Evolutionary conservation across 352 stramenopile genomes (phyloP), one percentile per base, ranked within the genome.

Genomic region (Phytophthora nicotianae): DNA sequence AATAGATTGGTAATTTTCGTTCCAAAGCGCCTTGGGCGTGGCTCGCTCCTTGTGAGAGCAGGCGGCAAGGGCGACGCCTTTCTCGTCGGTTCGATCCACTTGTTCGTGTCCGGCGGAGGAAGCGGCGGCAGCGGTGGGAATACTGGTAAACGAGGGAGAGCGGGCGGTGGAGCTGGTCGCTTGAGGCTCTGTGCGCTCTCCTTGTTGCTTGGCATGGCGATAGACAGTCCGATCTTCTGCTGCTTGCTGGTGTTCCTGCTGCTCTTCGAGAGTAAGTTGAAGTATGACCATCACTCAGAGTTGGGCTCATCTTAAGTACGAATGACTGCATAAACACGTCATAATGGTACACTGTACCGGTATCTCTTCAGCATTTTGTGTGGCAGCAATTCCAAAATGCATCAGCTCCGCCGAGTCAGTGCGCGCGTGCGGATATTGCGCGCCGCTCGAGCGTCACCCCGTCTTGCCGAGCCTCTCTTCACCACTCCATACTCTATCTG

Each of bases 201-300:
- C 20, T 60, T 50, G 43, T 50, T 49, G n/a, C 24, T 49, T 27
- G 61, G 1, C 58, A 75, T 75, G 51, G 13, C 17, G 52, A 10
- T 61, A 13, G 27, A 11, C 35, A 27, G 11, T 4, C 23, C 45
- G 45, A 32, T 49, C 19, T 55, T 17, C 37, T 45, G 37, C 17
- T 59, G 47, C 24, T 16, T 29, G 19, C n/a, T 11, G 37, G 1
- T 3, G 16, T 6, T 14, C 1, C 13, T 38, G 32, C 24, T 27
- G 32, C 32, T 4, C 7, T 11, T 21, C 5, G 35, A 11, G 45
- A 13, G 27, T 24, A 63, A 68, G 63, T 67, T 63, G 64, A 68
- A 72, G 64, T 72, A 51, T 50, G 47, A 68, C 52, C 42, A 24
- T 65, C 51, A 65, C 53, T 71, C 58, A 48, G 40, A 32, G 13